These are phyloP conservation scores for Penicillium pulvis DNA, from an alignment of 495 filamentous ascomycete species.

Conservation along the genomic window DNA sequence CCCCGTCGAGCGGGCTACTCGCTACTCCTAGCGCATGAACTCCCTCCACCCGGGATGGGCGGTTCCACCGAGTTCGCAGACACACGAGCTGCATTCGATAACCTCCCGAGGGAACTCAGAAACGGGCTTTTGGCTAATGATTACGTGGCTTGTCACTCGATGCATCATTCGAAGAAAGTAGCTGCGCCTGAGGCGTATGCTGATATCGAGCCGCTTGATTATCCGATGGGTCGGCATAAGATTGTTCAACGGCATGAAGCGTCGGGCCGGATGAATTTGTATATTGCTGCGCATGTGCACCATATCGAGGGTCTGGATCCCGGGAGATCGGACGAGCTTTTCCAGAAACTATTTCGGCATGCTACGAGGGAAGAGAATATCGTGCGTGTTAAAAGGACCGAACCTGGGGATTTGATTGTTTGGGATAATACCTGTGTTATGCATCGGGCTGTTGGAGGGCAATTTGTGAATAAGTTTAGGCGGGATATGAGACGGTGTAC, in stretches of 20 bases:
- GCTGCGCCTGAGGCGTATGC: constrained; percentile 53
- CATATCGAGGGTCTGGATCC: constrained; percentile 52
- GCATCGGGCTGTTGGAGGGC: constrained; percentile 54
- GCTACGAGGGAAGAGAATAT: constrained; percentile 52
- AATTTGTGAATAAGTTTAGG: constrained; percentile 49
- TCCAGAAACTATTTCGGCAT: constrained; percentile 47
- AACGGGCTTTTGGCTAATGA: constrained; percentile 39
- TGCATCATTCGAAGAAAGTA: constrained; percentile 54
- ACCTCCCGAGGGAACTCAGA: constrained; percentile 42
- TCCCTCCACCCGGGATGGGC: constrained; percentile 53
- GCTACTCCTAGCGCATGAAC: constrained; percentile 50
- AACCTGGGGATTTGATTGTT: constrained; percentile 52
- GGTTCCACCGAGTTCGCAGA: constrained; percentile 62
- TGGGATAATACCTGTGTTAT: constrained; percentile 63
- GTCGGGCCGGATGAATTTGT: constrained; percentile 54
- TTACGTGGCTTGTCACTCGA: constrained; percentile 55
- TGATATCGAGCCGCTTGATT: constrained; percentile 43
- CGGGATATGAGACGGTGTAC: constrained; percentile 58
- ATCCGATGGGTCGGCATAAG: constrained; percentile 52
- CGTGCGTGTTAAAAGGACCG: constrained; percentile 49
- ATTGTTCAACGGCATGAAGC: constrained; percentile 56
- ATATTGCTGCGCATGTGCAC: constrained; percentile 56
- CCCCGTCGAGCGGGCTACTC: constrained; percentile 59
- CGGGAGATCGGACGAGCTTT: constrained; percentile 36
- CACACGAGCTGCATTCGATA: constrained; percentile 54